phyloP scores from a whole-genome alignment of 2,329 filamentous ascomycete species.

The Diaporthe vexans region DNA sequence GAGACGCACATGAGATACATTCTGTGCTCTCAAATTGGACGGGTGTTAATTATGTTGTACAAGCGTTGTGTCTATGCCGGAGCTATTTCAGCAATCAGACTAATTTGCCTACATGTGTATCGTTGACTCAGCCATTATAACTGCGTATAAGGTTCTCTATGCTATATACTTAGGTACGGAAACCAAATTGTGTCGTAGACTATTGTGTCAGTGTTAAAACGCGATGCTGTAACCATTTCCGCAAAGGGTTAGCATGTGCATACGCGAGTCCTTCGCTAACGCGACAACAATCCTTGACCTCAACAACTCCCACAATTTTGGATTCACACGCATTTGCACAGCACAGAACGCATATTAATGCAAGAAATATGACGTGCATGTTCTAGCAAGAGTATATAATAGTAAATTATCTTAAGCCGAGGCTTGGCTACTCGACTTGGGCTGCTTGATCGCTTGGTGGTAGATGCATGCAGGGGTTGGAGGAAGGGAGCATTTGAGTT shows the following conservation, averaged over 20 bases:
- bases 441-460: not conserved
- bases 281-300: not conserved
- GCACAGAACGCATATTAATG: no score
- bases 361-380: not conserved
- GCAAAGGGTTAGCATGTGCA: not conserved
- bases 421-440: not conserved
- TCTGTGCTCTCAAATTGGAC: not conserved
- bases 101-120: not conserved
- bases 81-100: not conserved
- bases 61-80: not conserved
- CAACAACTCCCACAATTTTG: no score
- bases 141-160: not conserved
- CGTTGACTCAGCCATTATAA: no score
- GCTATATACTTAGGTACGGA: no score
- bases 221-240: not conserved
- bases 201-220: not conserved
- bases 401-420: not conserved
- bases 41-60: no score
- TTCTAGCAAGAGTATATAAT: not conserved
- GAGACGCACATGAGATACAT: no score
- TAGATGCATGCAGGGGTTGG: not conserved
- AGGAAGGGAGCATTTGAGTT: slow-evolving; percentile 9
- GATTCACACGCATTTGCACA: not conserved
- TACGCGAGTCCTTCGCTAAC: not conserved
- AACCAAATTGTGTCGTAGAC: not conserved